A percentile compares a stretch with the other conserved stretches of the same genome.
These are phyloP conservation scores for Colletotrichum endophyticum DNA, from an alignment of 2,329 filamentous ascomycete genomes.

Conservation along the genomic window DNA sequence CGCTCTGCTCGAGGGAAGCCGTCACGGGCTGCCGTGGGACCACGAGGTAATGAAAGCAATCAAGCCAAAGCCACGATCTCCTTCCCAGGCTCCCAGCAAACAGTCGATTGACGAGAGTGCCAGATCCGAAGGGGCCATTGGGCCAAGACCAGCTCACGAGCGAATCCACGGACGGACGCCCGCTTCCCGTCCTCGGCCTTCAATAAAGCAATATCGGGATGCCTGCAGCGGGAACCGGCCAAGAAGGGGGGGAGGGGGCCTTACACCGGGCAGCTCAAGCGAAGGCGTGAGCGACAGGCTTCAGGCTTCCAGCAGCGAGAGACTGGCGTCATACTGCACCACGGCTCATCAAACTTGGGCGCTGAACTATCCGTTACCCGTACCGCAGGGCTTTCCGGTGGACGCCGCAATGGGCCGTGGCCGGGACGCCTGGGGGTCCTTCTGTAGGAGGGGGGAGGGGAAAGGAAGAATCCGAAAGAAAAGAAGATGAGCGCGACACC, in stretches of 20 bases:
- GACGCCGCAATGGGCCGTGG: background rate
- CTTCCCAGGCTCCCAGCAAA: background rate
- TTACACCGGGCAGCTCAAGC: background rate
- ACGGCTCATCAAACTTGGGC: background rate
- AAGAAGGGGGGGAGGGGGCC: background rate
- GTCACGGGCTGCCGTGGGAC: background rate
- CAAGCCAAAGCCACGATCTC: background rate
- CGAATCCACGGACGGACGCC: background rate
- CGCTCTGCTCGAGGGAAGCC: background rate
- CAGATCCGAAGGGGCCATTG: background rate
- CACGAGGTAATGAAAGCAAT: background rate
- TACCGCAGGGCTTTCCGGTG: background rate
- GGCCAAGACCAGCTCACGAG: background rate
- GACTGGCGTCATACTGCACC: constrained; percentile 14
- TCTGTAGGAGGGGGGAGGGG: background rate
- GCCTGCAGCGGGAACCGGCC: background rate
- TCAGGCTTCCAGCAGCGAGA: background rate
- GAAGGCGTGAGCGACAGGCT: background rate
- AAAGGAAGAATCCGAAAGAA: background rate
- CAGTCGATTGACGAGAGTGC: background rate
- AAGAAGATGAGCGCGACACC: background rate
- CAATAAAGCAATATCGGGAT: constrained; percentile 6
- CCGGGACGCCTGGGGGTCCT: background rate
- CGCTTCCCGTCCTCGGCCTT: background rate
- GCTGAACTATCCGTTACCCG: background rate